Evolutionary conservation across 2,329 filamentous ascomycete species (phyloP), one percentile per base, ranked within the genome.

Genomic region (Calonectria montana): DNA sequence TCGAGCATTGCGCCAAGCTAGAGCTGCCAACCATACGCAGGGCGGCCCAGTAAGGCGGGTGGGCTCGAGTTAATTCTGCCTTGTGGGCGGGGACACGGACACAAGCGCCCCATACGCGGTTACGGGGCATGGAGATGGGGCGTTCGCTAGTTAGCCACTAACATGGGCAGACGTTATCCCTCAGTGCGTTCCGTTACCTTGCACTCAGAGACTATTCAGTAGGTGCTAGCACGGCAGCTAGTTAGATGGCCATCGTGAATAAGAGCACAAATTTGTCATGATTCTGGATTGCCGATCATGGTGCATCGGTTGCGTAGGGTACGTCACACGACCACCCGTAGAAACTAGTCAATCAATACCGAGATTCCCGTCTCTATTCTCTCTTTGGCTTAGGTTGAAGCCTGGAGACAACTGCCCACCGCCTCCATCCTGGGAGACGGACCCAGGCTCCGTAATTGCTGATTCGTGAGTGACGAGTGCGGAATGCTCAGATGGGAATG

Each of bases 21-120:
- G 35, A 35, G 23, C 41, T 50, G 23, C 31, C 41, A 29, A 37
- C 53, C 23, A 3, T 16, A 53, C n/a, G 21, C 16, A 39, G 31
- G 41, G 43, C 31, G 53, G 48, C 35, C 53, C 47, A 31, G 45
- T 50, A 29, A 47, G 37, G 27, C 63, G 27, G 63, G 70, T 72
- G 66, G 70, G 53, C 55, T 69, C 53, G 23, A 61, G 48, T 37
- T 59, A 31, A 72, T n/a, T 70, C 67, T 73, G 67, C 70, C 70
- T 73, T 67, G 70, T 48, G 62, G n/a, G 62, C 31, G 55, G 61
- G 70, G 62, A 64, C 37, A 23, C 53, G 53, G 61, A 15, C 70
- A 69, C 53, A 62, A 35, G 57, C 39, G 39, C 39, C 43, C 57
- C 18, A 31, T 23, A 35, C 64, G 64, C 21, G 65, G 57, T 31